A percentile compares a stretch with the other conserved stretches of the same genome.
Evolutionary conservation across 768 basidiomycete genomes (phyloP).

Genomic region (Psilocybe tampanensis): DNA sequence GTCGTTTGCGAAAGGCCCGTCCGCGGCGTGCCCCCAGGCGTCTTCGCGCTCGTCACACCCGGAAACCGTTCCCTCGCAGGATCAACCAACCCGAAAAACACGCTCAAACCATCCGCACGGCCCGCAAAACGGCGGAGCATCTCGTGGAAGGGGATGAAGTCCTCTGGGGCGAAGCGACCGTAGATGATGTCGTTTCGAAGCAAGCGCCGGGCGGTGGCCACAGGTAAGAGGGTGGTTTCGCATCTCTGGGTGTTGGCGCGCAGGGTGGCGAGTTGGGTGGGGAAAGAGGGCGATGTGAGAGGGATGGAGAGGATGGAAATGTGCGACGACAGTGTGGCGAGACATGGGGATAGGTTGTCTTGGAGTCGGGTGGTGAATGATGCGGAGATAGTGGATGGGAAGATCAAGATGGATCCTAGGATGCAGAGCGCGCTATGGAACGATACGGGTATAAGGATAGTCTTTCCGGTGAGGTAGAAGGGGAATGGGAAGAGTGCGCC

Average conservation of each 20-base stretch:
- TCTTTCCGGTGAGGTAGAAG: constrained; percentile 56
- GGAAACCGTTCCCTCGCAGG: constrained; percentile 62
- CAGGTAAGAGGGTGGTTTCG: constrained; percentile 53
- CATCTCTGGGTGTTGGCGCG: constrained; percentile 33
- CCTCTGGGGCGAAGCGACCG: constrained; percentile 57
- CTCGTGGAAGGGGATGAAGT: constrained; percentile 54
- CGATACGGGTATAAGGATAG: constrained; percentile 56
- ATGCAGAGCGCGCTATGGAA: constrained; percentile 64
- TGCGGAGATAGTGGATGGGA: constrained; percentile 65
- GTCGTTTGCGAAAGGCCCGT: neutral
- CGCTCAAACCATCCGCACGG: constrained; percentile 60
- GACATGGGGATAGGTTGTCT: constrained; percentile 49
- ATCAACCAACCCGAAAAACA: constrained; percentile 66
- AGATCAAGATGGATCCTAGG: constrained; percentile 52
- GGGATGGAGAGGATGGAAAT: constrained; percentile 43
- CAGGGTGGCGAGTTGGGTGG: constrained; percentile 30
- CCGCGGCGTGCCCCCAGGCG: neutral
- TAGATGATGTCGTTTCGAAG: constrained; percentile 63
- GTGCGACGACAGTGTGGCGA: constrained; percentile 49
- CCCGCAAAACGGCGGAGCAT: constrained; percentile 53
- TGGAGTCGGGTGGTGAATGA: constrained; percentile 56
- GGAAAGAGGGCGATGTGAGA: constrained; percentile 43
- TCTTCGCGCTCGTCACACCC: constrained; percentile 27
- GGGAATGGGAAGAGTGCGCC: constrained; percentile 67
- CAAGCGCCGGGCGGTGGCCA: constrained; percentile 54